phyloP scores from a whole-genome alignment of 257 asterid genomes.

The Fraxinus cuspidata region DNA sequence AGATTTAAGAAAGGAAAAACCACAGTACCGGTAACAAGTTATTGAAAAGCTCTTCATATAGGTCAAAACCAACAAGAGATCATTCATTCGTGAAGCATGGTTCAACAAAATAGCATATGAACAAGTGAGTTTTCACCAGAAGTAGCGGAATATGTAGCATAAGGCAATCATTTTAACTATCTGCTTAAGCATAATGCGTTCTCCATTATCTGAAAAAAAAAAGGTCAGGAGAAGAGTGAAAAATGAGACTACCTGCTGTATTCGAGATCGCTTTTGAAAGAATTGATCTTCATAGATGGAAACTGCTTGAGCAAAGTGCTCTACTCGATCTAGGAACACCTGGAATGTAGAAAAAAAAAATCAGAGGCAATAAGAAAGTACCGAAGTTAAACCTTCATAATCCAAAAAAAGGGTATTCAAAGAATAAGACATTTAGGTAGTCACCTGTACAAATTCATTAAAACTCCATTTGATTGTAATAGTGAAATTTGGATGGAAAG shows the following conservation, averaged over 20 bases:
- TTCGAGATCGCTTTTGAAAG: slow-evolving; percentile 80
- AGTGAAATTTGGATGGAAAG: too few relatives aligned
- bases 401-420: slow-evolving; percentile 1
- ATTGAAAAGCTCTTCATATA: slow-evolving; percentile 7
- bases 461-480: too few relatives aligned
- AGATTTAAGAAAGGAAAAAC: neutral
- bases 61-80: slow-evolving; percentile 21
- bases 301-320: slow-evolving; percentile 86
- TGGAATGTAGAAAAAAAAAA: slow-evolving; percentile 31
- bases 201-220: slow-evolving; percentile 3
- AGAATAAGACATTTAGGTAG: neutral
- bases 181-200: slow-evolving; percentile 10
- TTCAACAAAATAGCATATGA: neutral
- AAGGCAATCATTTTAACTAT: slow-evolving; percentile 14
- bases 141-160: slow-evolving; percentile 8
- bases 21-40: slow-evolving; percentile 18
- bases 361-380: slow-evolving; percentile 8
- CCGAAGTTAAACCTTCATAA: neutral
- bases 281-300: slow-evolving; percentile 83
- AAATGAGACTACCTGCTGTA: slow-evolving; percentile 62
- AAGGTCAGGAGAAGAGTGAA: slow-evolving; percentile 20
- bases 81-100: slow-evolving; percentile 19
- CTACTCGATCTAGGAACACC: slow-evolving; percentile 87
- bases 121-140: neutral
- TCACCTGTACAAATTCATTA: slow-evolving; percentile 16